These are phyloP conservation scores for Rhexocercosporidium sp. DNA, from an alignment of 2,329 filamentous ascomycete genomes.

Conservation along the genomic window DNA sequence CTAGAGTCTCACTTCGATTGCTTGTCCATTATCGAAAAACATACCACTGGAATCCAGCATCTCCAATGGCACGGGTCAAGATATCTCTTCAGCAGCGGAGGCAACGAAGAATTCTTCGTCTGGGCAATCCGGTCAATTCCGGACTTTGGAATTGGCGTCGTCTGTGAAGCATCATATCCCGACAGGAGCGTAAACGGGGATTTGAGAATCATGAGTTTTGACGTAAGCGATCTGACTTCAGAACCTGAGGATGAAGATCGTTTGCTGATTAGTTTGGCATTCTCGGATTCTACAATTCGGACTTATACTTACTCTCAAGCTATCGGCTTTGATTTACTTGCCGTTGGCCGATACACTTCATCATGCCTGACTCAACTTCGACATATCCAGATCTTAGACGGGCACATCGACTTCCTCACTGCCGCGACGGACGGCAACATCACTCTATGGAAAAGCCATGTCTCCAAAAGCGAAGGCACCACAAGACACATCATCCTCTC, in stretches of 20 bases:
- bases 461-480: not conserved
- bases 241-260: not conserved
- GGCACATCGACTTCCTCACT: conserved; percentile 57
- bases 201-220: conserved; percentile 82
- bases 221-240: conserved; percentile 49
- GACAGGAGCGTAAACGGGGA: conserved; percentile 62
- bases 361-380: conserved; percentile 74
- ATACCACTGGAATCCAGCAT: conserved; percentile 80
- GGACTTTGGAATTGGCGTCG: conserved; percentile 57
- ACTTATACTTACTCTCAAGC: conserved; percentile 53
- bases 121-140: conserved; percentile 68
- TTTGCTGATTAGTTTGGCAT: conserved; percentile 70
- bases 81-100: conserved; percentile 84
- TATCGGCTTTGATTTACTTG: conserved; percentile 55
- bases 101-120: conserved; percentile 86
- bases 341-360: conserved; percentile 66
- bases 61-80: conserved; percentile 66
- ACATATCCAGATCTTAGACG: conserved; percentile 48
- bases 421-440: conserved; percentile 83
- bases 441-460: conserved; percentile 57
- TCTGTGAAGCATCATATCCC: conserved; percentile 60
- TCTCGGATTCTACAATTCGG: conserved; percentile 84
- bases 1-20: conserved; percentile 45
- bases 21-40: conserved; percentile 71
- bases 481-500: conserved; percentile 24